These are phyloP conservation scores for Aegilops bicornis DNA, from an alignment of 176 grass and related monocot genomes.

Conservation along the genomic window DNA sequence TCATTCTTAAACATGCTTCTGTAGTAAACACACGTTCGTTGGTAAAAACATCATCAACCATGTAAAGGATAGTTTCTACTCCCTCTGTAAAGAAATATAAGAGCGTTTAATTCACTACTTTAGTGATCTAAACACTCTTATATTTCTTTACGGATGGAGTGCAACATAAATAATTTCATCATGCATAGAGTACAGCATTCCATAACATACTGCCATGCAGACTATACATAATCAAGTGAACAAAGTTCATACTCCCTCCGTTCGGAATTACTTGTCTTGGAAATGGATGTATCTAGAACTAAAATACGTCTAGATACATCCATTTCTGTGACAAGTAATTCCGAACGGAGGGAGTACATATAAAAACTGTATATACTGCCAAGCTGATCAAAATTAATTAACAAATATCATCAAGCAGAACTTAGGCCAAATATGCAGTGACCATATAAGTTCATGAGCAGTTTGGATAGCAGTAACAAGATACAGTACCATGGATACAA, in stretches of 20 bases:
- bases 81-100: too few species aligned
- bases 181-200: slow-evolving; percentile 12
- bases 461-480: slow-evolving; percentile 7
- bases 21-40: background rate
- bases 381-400: slow-evolving; percentile 4
- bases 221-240: background rate
- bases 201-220: background rate
- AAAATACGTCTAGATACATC: too few species aligned
- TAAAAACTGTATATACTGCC: background rate
- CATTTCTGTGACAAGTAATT: too few species aligned
- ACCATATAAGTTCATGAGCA: background rate
- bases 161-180: slow-evolving; percentile 1
- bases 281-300: too few species aligned
- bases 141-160: too few species aligned
- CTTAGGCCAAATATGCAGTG: background rate
- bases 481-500: slow-evolving; percentile 12
- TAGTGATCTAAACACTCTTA: too few species aligned
- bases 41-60: background rate
- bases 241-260: background rate
- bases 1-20: slow-evolving; percentile 12
- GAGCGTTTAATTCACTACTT: too few species aligned
- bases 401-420: slow-evolving; percentile 10
- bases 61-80: background rate
- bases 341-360: background rate
- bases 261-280: too few species aligned